Conservation (phyloP, 257 asterid genomes). For the Osmanthus fragrans region DNA sequence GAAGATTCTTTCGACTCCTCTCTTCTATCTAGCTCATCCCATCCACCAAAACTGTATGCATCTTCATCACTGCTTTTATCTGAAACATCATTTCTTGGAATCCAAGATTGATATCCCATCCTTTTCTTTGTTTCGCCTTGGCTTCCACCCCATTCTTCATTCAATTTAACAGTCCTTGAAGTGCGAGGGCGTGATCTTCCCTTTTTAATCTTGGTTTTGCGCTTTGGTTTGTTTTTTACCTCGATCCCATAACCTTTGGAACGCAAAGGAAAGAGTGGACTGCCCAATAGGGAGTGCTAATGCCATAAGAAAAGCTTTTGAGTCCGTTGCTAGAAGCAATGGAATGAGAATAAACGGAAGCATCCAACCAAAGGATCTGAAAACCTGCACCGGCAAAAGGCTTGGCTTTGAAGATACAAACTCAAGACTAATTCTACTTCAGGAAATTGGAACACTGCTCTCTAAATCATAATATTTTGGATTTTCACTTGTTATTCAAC, state of each 20-base stretch:
- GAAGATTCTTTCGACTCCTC: constrained; percentile 32
- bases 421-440: not conserved
- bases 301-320: constrained; percentile 80
- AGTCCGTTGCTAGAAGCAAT: constrained; percentile 60
- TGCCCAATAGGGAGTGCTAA: constrained; percentile 65
- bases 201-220: constrained; percentile 31
- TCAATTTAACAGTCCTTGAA: constrained; percentile 33
- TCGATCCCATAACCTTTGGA: constrained; percentile 36
- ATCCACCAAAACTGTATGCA: constrained; percentile 55
- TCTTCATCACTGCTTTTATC: constrained; percentile 23
- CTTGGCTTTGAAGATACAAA: constrained; percentile 17
- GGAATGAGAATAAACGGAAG: constrained; percentile 56
- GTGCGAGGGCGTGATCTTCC: constrained; percentile 33
- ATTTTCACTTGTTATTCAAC: not conserved
- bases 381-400: constrained; percentile 58
- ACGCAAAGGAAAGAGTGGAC: constrained; percentile 66
- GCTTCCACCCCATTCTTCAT: constrained; percentile 24
- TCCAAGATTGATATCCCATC: constrained; percentile 53
- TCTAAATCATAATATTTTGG: constrained; percentile 1
- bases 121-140: constrained; percentile 31
- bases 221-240: constrained; percentile 32
- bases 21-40: constrained; percentile 68
- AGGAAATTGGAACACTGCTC: not conserved
- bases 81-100: constrained; percentile 23
- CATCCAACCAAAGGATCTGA: constrained; percentile 64